A percentile compares a stretch with the other conserved stretches of the same genome.
phyloP scores from a whole-genome alignment of 352 stramenopile species.

The Phytopythium cucurbitacearum region DNA sequence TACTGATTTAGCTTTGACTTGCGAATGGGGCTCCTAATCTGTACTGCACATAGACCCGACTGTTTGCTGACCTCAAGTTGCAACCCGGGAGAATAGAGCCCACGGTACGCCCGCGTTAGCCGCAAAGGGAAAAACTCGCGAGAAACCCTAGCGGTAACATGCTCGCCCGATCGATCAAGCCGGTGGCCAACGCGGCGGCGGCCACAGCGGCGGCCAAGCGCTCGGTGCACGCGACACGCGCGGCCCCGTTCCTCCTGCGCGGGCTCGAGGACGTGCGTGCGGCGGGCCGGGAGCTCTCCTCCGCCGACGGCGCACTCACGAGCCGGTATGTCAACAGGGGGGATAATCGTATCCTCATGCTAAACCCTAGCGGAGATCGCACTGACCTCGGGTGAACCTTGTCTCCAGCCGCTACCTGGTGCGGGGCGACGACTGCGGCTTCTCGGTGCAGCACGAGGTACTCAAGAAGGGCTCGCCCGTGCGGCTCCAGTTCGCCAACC shows the following conservation, averaged over 20 bases:
- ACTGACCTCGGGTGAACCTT: background rate
- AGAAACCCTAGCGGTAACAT: background rate
- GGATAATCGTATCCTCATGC: too few relatives aligned
- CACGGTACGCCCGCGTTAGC: background rate
- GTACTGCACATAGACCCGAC: too few relatives aligned
- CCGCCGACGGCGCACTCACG: constrained; percentile 41
- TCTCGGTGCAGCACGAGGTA: constrained; percentile 76
- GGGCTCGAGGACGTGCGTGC: constrained; percentile 43
- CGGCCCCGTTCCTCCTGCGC: constrained; percentile 44
- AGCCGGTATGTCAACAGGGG: constrained; percentile 33
- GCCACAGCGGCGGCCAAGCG: constrained; percentile 5
- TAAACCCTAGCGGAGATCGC: too few relatives aligned
- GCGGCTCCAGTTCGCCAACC: constrained; percentile 67
- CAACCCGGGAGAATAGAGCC: too few relatives aligned
- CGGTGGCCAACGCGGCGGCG: background rate
- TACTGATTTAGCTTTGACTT: too few relatives aligned
- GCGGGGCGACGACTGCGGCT: constrained; percentile 64
- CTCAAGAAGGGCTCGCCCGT: constrained; percentile 47
- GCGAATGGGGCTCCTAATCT: too few relatives aligned
- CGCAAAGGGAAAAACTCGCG: background rate
- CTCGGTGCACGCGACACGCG: constrained; percentile 34
- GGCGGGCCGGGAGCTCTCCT: constrained; percentile 32
- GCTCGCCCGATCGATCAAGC: background rate
- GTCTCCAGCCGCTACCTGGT: constrained; percentile 56
- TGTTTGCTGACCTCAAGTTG: too few relatives aligned